These are phyloP conservation scores for Aspergillus sclerotioniger DNA, from an alignment of 495 filamentous ascomycete species.

Conservation along the genomic window DNA sequence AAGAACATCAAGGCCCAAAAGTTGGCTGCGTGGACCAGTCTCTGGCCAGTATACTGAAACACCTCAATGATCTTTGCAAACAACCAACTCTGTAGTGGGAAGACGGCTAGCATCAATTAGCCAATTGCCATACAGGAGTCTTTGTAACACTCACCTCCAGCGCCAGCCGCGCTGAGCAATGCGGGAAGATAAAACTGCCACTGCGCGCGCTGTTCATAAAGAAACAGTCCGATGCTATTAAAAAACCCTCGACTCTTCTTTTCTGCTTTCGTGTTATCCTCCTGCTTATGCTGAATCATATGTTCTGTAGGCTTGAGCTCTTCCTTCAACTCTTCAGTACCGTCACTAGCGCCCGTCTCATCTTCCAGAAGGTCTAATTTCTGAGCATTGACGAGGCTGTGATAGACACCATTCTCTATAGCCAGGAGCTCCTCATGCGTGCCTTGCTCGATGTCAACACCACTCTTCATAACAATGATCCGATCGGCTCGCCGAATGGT, in stretches of 20 bases:
- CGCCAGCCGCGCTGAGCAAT: constrained; percentile 46
- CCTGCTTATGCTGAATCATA: constrained; percentile 12
- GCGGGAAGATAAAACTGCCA: constrained; percentile 50
- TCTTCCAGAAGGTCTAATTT: constrained; percentile 18
- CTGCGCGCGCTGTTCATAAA: constrained; percentile 45
- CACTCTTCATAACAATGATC: constrained; percentile 53
- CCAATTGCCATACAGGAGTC: too few relatives aligned
- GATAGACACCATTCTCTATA: constrained; percentile 41
- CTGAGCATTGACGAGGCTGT: constrained; percentile 37
- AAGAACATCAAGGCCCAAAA: constrained; percentile 71
- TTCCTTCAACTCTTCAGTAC: constrained; percentile 35
- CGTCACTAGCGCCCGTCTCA: constrained; percentile 20
- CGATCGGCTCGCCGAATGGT: constrained; percentile 53
- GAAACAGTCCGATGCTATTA: constrained; percentile 41
- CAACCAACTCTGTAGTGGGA: constrained; percentile 35
- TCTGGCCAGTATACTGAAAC: constrained; percentile 34
- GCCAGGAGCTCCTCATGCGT: constrained; percentile 43
- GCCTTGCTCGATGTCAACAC: constrained; percentile 48
- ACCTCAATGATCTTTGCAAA: constrained; percentile 33
- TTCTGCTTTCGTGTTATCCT: constrained; percentile 43
- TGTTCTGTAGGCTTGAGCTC: constrained; percentile 35
- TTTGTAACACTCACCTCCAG: constrained; percentile 43
- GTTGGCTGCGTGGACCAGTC: constrained; percentile 35
- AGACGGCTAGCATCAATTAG: constrained; percentile 48
- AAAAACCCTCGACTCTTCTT: constrained; percentile 37